Evolutionary conservation across 805 yeast genomes (phyloP).

Genomic region (Blastobotrys parvus): DNA sequence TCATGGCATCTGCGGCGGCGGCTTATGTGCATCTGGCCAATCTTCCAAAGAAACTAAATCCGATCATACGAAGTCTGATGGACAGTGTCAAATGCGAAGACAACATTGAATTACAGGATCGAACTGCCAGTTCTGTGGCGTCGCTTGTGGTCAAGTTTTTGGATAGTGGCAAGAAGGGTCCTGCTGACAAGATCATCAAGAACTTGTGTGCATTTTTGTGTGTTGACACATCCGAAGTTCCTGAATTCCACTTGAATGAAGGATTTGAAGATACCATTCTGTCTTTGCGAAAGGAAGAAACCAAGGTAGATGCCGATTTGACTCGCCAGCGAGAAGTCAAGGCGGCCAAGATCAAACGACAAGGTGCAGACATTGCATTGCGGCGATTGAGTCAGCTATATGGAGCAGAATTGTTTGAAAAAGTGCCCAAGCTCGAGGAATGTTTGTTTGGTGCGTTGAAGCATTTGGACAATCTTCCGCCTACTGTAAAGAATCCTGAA

Average conservation of each 20-base stretch:
- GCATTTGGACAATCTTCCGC: slow-evolving; percentile 28
- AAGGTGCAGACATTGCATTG: slow-evolving; percentile 72
- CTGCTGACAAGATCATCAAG: slow-evolving; percentile 81
- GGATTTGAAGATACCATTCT: slow-evolving; percentile 47
- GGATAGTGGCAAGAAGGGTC: slow-evolving; percentile 50
- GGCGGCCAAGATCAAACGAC: slow-evolving; percentile 71
- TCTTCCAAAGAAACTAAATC: slow-evolving; percentile 82
- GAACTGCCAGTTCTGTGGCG: slow-evolving; percentile 65
- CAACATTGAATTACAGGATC: slow-evolving; percentile 51
- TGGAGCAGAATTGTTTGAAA: slow-evolving; percentile 45
- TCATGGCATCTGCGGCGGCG: slow-evolving; percentile 70
- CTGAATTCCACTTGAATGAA: slow-evolving; percentile 71
- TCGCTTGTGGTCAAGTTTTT: slow-evolving; percentile 54
- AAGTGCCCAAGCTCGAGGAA: slow-evolving; percentile 57
- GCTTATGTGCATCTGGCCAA: slow-evolving; percentile 51
- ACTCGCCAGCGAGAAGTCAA: slow-evolving; percentile 55
- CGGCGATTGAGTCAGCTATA: slow-evolving; percentile 48
- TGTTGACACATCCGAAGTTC: slow-evolving; percentile 93
- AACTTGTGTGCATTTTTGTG: slow-evolving; percentile 89
- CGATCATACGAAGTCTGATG: slow-evolving; percentile 84
- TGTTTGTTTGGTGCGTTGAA: slow-evolving; percentile 60
- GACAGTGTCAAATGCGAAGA: slow-evolving; percentile 80
- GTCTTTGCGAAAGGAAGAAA: slow-evolving; percentile 74
- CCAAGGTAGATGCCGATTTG: slow-evolving; percentile 49
- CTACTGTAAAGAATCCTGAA: slow-evolving; percentile 30